Evolutionary conservation across 352 stramenopile species (phyloP).

Genomic region (Globisporangium nagaii): DNA sequence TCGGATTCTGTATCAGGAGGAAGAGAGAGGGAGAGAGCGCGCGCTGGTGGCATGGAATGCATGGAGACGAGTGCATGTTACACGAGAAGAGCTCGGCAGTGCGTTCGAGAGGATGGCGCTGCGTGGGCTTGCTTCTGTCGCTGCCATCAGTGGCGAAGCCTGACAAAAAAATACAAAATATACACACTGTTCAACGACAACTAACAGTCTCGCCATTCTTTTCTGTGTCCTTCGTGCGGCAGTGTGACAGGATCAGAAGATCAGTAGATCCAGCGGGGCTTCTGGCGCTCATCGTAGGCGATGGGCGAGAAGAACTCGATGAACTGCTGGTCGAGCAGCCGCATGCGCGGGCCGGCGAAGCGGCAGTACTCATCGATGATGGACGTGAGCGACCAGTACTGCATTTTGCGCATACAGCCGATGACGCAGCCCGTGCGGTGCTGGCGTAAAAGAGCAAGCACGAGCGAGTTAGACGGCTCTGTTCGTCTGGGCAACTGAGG

Average conservation of each 20-base stretch:
- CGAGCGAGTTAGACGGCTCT: no score
- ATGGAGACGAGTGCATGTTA: no score
- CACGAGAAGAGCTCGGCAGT: no score
- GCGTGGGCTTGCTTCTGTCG: background rate
- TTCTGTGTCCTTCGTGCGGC: no score
- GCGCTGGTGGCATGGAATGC: no score
- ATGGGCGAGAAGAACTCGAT: slow-evolving; percentile 88
- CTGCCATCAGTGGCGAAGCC: background rate
- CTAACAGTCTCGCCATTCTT: background rate
- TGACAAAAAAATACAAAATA: slow-evolving; percentile 9
- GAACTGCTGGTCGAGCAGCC: slow-evolving; percentile 84
- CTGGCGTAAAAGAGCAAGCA: slow-evolving; percentile 13
- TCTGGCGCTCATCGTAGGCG: slow-evolving; percentile 76
- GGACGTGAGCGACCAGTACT: slow-evolving; percentile 82
- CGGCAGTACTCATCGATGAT: slow-evolving; percentile 88
- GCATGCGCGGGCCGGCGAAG: slow-evolving; percentile 79
- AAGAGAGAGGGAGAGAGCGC: no score
- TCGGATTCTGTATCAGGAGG: no score
- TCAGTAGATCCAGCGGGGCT: slow-evolving; percentile 66
- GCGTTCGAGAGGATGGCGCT: background rate
- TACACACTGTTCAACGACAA: slow-evolving; percentile 4
- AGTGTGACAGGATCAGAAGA: background rate
- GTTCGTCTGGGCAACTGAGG: background rate
- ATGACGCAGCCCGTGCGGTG: slow-evolving; percentile 83
- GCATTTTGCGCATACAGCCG: slow-evolving; percentile 84